Evolutionary conservation across 495 filamentous ascomycete species (phyloP).

Genomic region (Penicillium tannophilum): DNA sequence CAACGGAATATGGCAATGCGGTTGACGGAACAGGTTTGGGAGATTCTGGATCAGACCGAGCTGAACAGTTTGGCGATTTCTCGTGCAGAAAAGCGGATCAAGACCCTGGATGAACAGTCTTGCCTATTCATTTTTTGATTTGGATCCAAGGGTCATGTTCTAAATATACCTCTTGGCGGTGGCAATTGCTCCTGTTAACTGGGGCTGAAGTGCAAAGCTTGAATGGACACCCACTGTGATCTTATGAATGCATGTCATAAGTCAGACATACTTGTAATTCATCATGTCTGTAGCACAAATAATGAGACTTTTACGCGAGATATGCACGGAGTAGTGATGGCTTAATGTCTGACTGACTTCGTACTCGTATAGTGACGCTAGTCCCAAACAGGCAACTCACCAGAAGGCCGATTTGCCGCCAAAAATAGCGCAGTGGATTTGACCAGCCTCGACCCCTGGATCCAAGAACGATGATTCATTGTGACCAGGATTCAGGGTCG

Average conservation of each 20-base stretch:
- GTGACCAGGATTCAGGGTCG: neutral
- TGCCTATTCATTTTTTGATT: constrained; percentile 31
- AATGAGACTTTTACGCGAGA: neutral
- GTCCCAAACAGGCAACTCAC: constrained; percentile 1
- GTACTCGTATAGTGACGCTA: neutral
- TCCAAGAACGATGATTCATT: neutral
- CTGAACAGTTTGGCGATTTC: neutral
- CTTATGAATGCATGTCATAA: neutral
- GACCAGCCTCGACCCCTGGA: constrained; percentile 3
- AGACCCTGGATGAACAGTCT: constrained; percentile 20
- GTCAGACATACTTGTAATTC: neutral
- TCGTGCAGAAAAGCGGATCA: constrained; percentile 20
- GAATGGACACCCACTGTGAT: neutral
- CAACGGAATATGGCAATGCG: constrained; percentile 31
- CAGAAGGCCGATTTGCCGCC: constrained; percentile 1
- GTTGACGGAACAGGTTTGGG: constrained; percentile 29
- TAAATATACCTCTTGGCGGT: constrained; percentile 5
- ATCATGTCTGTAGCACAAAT: neutral
- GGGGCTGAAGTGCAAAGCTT: constrained; percentile 6
- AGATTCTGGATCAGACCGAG: constrained; percentile 20
- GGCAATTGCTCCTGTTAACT: neutral
- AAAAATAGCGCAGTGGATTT: constrained; percentile 4
- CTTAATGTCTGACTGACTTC: neutral
- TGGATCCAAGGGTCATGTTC: neutral
- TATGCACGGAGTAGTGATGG: neutral